Conservation (phyloP, 2,329 filamentous ascomycete species). For the Tolypocladium sp. region DNA sequence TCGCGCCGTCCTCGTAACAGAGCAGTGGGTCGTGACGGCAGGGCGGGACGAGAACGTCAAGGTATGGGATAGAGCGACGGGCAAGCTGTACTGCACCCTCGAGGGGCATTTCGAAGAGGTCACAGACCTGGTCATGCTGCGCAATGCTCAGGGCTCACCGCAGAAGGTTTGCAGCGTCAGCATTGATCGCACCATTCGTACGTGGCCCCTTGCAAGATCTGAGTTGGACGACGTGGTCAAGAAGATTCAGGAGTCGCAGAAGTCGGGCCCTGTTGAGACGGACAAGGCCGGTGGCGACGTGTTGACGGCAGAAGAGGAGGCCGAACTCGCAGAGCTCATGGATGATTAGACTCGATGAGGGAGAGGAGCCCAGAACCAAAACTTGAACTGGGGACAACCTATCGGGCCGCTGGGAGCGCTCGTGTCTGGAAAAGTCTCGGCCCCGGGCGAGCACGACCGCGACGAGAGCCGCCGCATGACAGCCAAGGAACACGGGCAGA, state of each 20-base stretch:
- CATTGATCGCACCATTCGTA: slow-evolving; percentile 82
- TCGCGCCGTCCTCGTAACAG: slow-evolving; percentile 66
- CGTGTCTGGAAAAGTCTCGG: neutral
- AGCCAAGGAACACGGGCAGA: neutral
- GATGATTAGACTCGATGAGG: slow-evolving; percentile 40
- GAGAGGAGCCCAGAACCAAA: neutral
- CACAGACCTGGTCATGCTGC: slow-evolving; percentile 63
- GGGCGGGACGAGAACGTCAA: slow-evolving; percentile 88
- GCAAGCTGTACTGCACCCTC: slow-evolving; percentile 64
- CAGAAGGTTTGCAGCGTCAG: slow-evolving; percentile 66
- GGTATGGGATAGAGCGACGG: slow-evolving; percentile 72
- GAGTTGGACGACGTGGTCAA: slow-evolving; percentile 40
- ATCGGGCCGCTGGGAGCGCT: too few species aligned
- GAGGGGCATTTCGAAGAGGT: slow-evolving; percentile 90
- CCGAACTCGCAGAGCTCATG: slow-evolving; percentile 86
- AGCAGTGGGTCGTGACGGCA: slow-evolving; percentile 74
- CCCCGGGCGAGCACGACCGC: neutral
- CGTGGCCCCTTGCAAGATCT: slow-evolving; percentile 65
- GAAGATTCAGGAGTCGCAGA: slow-evolving; percentile 34
- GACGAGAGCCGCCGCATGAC: neutral
- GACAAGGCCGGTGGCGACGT: slow-evolving; percentile 35
- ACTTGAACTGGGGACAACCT: neutral
- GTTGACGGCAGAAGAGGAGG: slow-evolving; percentile 84
- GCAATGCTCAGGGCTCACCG: slow-evolving; percentile 21
- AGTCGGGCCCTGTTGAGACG: slow-evolving; percentile 38